Evolutionary conservation across 2,329 filamentous ascomycete genomes (phyloP).

Genomic region (Lachnum nothofagi): DNA sequence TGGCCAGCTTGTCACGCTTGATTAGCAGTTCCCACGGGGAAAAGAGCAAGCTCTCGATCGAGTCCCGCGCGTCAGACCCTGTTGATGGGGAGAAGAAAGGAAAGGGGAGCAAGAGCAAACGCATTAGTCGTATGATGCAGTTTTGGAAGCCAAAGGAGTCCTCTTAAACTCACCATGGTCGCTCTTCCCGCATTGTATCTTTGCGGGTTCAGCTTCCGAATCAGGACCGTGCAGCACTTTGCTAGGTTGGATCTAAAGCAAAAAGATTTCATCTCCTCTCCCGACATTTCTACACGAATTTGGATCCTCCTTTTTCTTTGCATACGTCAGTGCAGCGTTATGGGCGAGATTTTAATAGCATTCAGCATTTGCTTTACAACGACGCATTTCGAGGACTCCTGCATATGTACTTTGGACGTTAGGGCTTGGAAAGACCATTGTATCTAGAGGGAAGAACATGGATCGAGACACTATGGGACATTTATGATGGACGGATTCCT

Average conservation of each 20-base stretch:
- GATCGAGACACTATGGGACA: slow-evolving; percentile 16
- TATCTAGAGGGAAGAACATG: slow-evolving; percentile 14
- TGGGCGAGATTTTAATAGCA: slow-evolving; percentile 27
- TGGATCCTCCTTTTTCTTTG: slow-evolving; percentile 17
- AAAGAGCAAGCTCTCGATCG: slow-evolving; percentile 68
- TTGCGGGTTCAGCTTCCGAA: slow-evolving; percentile 19
- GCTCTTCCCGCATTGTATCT: too few species aligned
- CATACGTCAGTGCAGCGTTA: slow-evolving; percentile 20
- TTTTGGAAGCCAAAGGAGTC: slow-evolving; percentile 59
- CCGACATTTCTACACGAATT: slow-evolving; percentile 7
- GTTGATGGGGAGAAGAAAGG: slow-evolving; percentile 52
- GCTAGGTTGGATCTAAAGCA: too few species aligned
- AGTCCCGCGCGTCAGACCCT: slow-evolving; percentile 45
- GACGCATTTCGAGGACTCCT: slow-evolving; percentile 10
- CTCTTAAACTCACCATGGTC: too few species aligned
- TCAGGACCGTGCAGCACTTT: too few species aligned
- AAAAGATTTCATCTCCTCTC: too few species aligned
- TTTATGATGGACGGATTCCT: slow-evolving; percentile 26
- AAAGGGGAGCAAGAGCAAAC: slow-evolving; percentile 61
- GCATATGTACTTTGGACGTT: slow-evolving; percentile 20
- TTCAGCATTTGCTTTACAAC: slow-evolving; percentile 16
- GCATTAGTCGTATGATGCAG: slow-evolving; percentile 69
- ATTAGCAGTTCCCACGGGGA: slow-evolving; percentile 72
- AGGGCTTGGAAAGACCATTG: slow-evolving; percentile 22
- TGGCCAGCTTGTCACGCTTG: slow-evolving; percentile 70